phyloP scores from a whole-genome alignment of 495 filamentous ascomycete species.

The Aspergillus baeticus region DNA sequence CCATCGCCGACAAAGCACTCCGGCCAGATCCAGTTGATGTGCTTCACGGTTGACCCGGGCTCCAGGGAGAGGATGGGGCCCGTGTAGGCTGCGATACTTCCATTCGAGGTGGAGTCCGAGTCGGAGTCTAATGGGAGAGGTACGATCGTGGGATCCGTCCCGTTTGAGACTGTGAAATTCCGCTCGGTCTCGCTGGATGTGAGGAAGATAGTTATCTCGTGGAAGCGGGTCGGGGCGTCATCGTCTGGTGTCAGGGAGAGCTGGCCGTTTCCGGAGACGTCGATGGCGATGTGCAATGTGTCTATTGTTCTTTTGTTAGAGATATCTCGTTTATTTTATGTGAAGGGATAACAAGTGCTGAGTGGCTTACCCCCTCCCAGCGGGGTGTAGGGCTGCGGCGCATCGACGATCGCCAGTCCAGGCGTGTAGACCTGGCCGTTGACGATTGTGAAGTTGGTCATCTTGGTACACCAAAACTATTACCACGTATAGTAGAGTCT shows the following conservation, averaged over 20 bases:
- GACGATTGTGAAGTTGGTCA: conserved; percentile 45
- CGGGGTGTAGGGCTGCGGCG: conserved; percentile 66
- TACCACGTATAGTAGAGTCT: no score
- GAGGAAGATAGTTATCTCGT: conserved; percentile 65
- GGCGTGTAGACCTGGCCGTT: conserved; percentile 65
- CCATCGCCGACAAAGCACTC: conserved; percentile 62
- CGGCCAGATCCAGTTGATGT: conserved; percentile 68
- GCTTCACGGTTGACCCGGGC: conserved; percentile 63
- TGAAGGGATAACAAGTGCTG: background rate
- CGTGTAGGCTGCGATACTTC: conserved; percentile 43
- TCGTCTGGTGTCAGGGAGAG: conserved; percentile 46
- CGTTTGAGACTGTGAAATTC: conserved; percentile 70
- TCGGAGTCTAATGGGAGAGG: no score
- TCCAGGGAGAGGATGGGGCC: conserved; percentile 62
- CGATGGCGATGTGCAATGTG: conserved; percentile 62
- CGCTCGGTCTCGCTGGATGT: conserved; percentile 56
- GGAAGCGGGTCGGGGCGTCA: conserved; percentile 51
- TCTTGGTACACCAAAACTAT: background rate
- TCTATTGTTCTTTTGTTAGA: conserved; percentile 32
- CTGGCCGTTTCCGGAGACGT: conserved; percentile 63
- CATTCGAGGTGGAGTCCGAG: no score
- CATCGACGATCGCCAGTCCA: conserved; percentile 60
- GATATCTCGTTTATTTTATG: background rate
- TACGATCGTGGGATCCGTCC: conserved; percentile 42
- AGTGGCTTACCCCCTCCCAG: conserved; percentile 57